phyloP scores from a whole-genome alignment of 2,329 filamentous ascomycete species.

The Apiospora saccharicola region DNA sequence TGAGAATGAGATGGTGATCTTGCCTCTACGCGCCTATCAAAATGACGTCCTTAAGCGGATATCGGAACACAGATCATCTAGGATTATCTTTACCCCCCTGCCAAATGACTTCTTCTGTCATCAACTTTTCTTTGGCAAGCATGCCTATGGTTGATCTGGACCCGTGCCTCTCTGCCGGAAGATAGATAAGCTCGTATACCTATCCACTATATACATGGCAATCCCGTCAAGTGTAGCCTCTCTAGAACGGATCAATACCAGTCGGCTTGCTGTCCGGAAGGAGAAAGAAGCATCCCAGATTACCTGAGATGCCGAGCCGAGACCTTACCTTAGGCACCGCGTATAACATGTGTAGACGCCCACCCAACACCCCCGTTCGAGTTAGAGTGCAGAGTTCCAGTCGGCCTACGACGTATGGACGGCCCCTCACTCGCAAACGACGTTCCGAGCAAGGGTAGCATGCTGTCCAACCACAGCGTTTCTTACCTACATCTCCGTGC shows the following conservation, averaged over 20 bases:
- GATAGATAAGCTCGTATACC: not conserved
- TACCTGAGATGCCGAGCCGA: slow-evolving; percentile 10
- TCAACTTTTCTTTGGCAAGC: not conserved
- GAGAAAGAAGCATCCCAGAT: not conserved
- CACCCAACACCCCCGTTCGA: not conserved
- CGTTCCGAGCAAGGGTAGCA: slow-evolving; percentile 9
- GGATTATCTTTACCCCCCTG: not conserved
- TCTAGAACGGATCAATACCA: not conserved
- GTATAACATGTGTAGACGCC: slow-evolving; percentile 10
- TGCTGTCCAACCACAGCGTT: slow-evolving; percentile 14
- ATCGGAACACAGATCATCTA: not conserved
- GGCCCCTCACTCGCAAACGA: slow-evolving; percentile 16
- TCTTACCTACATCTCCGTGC: slow-evolving; percentile 6
- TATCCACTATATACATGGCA: not conserved
- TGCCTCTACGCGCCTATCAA: not conserved
- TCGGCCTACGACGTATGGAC: slow-evolving; percentile 11
- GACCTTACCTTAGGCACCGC: not conserved
- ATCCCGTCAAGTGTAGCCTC: not conserved
- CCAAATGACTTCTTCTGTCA: not conserved
- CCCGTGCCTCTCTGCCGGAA: not conserved
- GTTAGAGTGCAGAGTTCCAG: slow-evolving; percentile 15
- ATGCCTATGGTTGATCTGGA: not conserved
- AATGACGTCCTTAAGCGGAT: slow-evolving; percentile 13
- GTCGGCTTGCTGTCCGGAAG: not conserved
- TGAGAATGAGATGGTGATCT: slow-evolving; percentile 17